These are phyloP conservation scores for Paramecium primaurelia DNA, from an alignment of 73 alveolate species.

Conservation along the genomic window DNA sequence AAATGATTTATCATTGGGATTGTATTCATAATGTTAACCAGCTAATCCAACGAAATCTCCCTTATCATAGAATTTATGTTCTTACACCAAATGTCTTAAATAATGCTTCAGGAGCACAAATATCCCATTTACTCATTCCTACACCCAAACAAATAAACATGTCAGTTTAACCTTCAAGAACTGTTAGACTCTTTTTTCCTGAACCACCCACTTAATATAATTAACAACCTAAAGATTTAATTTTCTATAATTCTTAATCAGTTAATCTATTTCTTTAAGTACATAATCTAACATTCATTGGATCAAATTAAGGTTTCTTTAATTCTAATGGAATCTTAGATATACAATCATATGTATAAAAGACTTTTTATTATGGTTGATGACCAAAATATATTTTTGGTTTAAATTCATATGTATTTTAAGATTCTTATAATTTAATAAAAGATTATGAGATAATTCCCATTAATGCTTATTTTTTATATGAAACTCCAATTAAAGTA, in stretches of 20 bases:
- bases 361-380: background rate
- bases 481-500: constrained; percentile 73
- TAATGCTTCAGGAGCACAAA: constrained; percentile 82
- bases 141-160: constrained; percentile 61
- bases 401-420: background rate
- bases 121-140: constrained; percentile 76
- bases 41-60: constrained; percentile 31
- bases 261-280: constrained; percentile 37
- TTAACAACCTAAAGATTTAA: constrained; percentile 18
- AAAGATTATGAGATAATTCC: constrained; percentile 59
- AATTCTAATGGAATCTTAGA: constrained; percentile 23
- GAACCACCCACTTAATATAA: constrained; percentile 65
- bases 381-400: constrained; percentile 58
- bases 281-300: background rate
- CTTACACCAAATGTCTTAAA: constrained; percentile 70
- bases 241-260: background rate
- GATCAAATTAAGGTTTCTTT: background rate
- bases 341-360: background rate
- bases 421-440: background rate
- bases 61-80: background rate
- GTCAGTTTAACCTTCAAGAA: constrained; percentile 62
- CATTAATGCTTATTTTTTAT: constrained; percentile 39
- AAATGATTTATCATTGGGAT: background rate
- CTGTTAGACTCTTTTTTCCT: constrained; percentile 61
- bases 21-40: background rate